Evolutionary conservation across 257 asterid species (phyloP), one percentile per base, ranked within the genome.

Genomic region (Haberlea rhodopensis): DNA sequence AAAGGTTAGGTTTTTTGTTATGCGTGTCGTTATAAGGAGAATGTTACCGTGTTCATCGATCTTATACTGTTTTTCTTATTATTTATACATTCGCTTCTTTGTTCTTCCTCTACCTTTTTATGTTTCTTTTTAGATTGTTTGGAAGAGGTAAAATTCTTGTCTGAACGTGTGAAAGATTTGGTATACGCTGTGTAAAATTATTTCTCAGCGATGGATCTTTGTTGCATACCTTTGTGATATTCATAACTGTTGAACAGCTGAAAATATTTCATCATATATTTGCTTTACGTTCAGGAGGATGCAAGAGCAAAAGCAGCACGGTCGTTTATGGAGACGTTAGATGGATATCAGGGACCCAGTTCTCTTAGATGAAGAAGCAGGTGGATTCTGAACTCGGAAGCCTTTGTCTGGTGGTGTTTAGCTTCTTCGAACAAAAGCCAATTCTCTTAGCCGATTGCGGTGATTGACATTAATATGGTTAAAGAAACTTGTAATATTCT

Each of bases 261-360:
- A 45, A 16, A 54, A 31, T 25, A 61, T 25, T 43, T 13, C 4
- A 3, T 6, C 32, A 5, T 40, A 62, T 6, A 24, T 23, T 62
- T 62, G 53, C 29, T 8, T 53, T 3, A 27, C 40, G 57, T 77
- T 77, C 91, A 90, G 96, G 83, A 80, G 85, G 66, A 62, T 81
- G 86, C 88, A 82, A 69, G 94, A 80, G 73, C 94, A 86, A 71
- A 82, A 80, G 52, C 87, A 83, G 78, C 82, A 82, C 0, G 80
- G 87, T 49, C 79, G 79, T 26, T 32, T 85, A n/a, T 88, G 85
- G 86, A 83, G 77, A 63, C 91, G 77, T 63, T 78, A 63, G 81
- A 56, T 49, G 37, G 57, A 68, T 53, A 46, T 27, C 55, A 57
- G 22, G 53, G 37, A 53, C 25, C 61, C 49, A 9, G 32, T 49